Base-by-base conservation (phyloP, 345 rosid species). In the Noccaea bulbosa region DNA sequence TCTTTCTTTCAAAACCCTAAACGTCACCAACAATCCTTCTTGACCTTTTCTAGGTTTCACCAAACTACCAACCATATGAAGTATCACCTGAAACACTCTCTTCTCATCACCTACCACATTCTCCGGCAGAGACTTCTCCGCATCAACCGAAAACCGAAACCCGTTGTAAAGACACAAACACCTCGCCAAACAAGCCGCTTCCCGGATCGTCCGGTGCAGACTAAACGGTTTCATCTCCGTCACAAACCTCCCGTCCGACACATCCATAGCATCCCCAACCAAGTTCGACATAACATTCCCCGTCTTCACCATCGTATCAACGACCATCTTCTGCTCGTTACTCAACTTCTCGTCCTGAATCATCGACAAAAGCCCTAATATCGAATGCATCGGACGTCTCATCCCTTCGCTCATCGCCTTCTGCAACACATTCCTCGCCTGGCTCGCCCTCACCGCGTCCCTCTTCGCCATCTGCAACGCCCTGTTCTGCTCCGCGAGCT, bases 301-400 rank as follows among this genome's bases (percentile, higher is more conserved):
- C 5, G 95, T 84, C 71, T 85, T 89, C 81, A 85, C 81, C 96
- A 91, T 86, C 2, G 99, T 77, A 64, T 87, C 91, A 41, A 89
- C 83, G 49, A 91, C 80, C 69, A 87, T 80, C 61, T 9, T 75
- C 73, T 91, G 97, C 64, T 94, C 89, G 3, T 20, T 51, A 34
- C 73, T 80, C 80, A 91, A 67, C 60, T 63, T 83, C 61, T 81
- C 95, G 61, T 83, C 89, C 54, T 86, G 93, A 79, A 91, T 66
- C 82, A 94, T 71, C 3, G 99, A 94, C 51, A 94, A 79, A 74
- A 94, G 71, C 1, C 99, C 96, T 24, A 82, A 79, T 61, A 91
- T 73, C 0, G 97, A 86, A 66, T 89, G 96, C 97, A 91, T 86
- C 4, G 99, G 99, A 74, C 86, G 84, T 81, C 88, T 94, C 96